Evolutionary conservation across 768 basidiomycete species (phyloP).

Genomic region (Lactifluus echinatus): DNA sequence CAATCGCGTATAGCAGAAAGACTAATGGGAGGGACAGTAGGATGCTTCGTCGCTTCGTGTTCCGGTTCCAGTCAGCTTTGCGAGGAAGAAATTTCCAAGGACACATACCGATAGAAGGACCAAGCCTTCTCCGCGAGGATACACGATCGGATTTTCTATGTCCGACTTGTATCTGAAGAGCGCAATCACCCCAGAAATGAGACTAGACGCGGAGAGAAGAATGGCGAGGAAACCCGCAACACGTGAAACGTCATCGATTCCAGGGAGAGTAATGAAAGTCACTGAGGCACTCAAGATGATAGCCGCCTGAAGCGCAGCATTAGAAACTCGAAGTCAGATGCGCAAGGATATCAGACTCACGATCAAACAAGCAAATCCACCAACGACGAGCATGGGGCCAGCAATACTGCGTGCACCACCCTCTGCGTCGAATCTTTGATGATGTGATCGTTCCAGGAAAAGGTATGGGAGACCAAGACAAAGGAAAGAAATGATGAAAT

Average conservation of each 20-base stretch:
- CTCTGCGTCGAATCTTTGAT: conserved; percentile 51
- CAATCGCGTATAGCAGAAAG: conserved; percentile 61
- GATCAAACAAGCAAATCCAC: conserved; percentile 40
- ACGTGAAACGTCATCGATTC: conserved; percentile 54
- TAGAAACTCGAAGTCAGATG: background rate
- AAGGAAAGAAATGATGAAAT: conserved; percentile 52
- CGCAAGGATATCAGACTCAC: conserved; percentile 17
- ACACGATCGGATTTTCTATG: conserved; percentile 41
- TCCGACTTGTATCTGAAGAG: conserved; percentile 65
- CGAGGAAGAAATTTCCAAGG: conserved; percentile 3
- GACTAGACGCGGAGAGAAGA: conserved; percentile 58
- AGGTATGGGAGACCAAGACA: conserved; percentile 77
- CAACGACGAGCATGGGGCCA: conserved; percentile 53
- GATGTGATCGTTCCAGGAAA: conserved; percentile 47
- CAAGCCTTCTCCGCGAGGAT: conserved; percentile 44
- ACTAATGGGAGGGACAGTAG: conserved; percentile 67
- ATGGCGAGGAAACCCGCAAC: conserved; percentile 60
- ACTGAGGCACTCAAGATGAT: conserved; percentile 74
- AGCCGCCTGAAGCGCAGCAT: conserved; percentile 47
- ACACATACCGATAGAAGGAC: conserved; percentile 41
- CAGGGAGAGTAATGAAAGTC: conserved; percentile 73
- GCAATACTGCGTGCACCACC: conserved; percentile 37
- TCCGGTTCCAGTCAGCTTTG: conserved; percentile 8
- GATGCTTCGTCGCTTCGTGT: conserved; percentile 46
- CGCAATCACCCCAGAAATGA: conserved; percentile 60